These are phyloP conservation scores for sunflower (Helianthus annuus) DNA, from an alignment of 129 eudicot genomes.

Conservation along the genomic window DNA sequence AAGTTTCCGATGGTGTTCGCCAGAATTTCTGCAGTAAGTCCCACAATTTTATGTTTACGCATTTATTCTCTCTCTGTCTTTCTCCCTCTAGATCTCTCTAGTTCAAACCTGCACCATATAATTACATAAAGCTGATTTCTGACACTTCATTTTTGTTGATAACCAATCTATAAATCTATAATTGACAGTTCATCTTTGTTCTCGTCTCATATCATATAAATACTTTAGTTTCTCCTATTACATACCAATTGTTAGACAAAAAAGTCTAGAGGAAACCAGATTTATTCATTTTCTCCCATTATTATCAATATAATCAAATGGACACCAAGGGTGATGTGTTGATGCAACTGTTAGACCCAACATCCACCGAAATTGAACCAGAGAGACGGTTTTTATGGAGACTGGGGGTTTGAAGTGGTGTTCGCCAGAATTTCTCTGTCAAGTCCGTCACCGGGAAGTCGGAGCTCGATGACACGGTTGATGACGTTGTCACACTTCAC, in stretches of 20 bases:
- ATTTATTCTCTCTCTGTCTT: too few species aligned
- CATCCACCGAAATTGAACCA: too few species aligned
- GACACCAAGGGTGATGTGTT: constrained; percentile 1
- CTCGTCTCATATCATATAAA: background rate
- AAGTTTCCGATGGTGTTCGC: constrained; percentile 45
- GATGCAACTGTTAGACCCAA: constrained; percentile 1
- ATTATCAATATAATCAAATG: background rate
- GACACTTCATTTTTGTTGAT: background rate
- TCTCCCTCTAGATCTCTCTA: background rate
- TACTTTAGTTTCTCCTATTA: background rate
- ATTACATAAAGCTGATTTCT: background rate
- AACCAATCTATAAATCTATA: background rate
- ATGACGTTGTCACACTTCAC: constrained; percentile 46
- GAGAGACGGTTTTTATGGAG: too few species aligned
- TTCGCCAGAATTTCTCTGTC: constrained; percentile 43
- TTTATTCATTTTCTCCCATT: background rate
- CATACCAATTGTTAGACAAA: background rate
- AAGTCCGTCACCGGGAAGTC: constrained; percentile 66
- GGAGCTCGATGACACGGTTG: constrained; percentile 53
- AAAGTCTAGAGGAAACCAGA: background rate
- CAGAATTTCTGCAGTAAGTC: background rate
- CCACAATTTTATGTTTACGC: too few species aligned
- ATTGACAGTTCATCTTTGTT: background rate
- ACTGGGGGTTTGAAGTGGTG: too few species aligned
- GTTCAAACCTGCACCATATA: background rate